Conservation (phyloP, 805 yeast species). For the Sungouiella thailandica region DNA sequence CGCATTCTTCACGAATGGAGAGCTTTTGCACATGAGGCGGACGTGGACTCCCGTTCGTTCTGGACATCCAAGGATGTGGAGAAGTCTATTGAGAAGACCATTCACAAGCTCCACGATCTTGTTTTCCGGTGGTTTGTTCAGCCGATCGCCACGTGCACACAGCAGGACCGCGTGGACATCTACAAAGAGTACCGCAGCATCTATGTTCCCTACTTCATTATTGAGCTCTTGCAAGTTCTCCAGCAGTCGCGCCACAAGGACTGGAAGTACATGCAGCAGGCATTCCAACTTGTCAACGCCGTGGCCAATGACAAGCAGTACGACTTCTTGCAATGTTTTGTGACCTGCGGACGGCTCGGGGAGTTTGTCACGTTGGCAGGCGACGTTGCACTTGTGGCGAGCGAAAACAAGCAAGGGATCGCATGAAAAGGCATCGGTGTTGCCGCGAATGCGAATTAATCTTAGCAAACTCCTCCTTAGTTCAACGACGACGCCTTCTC, state of each 20-base stretch:
- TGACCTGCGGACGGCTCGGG: constrained; percentile 48
- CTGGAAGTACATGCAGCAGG: constrained; percentile 47
- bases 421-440: too few species aligned
- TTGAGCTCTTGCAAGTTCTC: constrained; percentile 57
- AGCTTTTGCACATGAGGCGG: constrained; percentile 17
- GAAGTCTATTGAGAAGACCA: constrained; percentile 33
- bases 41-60: constrained; percentile 11
- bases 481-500: constrained; percentile 88
- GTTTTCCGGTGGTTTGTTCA: constrained; percentile 36
- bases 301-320: constrained; percentile 63
- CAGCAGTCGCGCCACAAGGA: constrained; percentile 32
- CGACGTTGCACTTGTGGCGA: constrained; percentile 50
- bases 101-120: constrained; percentile 22
- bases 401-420: too few species aligned
- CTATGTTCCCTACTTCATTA: constrained; percentile 69
- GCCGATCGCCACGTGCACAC: constrained; percentile 12
- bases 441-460: too few species aligned
- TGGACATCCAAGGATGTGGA: constrained; percentile 30
- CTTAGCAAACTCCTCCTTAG: too few species aligned
- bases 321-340: constrained; percentile 59
- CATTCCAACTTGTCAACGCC: constrained; percentile 52
- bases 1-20: constrained; percentile 50
- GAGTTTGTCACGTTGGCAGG: constrained; percentile 53
- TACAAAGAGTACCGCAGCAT: constrained; percentile 54
- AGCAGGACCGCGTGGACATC: constrained; percentile 30